A percentile compares a stretch with the other conserved stretches of the same genome.
These are phyloP conservation scores for Phytomonas serpens DNA, from an alignment of 208 protist genomes.

Conservation along the genomic window DNA sequence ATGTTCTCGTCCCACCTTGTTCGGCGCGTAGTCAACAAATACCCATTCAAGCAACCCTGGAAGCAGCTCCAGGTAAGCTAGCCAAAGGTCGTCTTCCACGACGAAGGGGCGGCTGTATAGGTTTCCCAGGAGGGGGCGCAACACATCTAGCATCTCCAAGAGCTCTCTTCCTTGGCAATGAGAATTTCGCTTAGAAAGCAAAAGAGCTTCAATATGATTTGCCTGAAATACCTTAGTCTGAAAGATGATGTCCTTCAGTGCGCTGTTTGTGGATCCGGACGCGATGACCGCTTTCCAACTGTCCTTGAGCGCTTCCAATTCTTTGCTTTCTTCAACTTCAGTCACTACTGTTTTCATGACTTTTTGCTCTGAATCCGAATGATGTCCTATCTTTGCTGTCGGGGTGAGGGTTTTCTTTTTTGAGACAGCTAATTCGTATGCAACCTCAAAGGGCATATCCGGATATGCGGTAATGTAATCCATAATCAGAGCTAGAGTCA, in stretches of 20 bases:
- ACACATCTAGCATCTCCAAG: neutral
- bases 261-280: neutral
- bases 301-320: neutral
- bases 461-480: conserved; percentile 1
- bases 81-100: neutral
- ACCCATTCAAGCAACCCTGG: neutral
- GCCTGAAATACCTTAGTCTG: neutral
- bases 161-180: neutral
- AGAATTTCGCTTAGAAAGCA: neutral
- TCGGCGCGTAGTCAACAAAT: neutral
- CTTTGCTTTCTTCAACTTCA: neutral
- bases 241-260: neutral
- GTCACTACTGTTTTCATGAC: neutral
- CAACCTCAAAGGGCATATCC: neutral
- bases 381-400: neutral
- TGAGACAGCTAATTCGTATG: neutral
- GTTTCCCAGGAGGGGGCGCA: neutral
- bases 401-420: neutral
- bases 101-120: neutral
- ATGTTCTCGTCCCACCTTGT: neutral
- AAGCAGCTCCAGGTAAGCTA: neutral
- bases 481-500: neutral
- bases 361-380: neutral
- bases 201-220: neutral
- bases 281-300: neutral